Base-by-base conservation (phyloP, 305 asterid genomes). In the Fraxinus sp. region DNA sequence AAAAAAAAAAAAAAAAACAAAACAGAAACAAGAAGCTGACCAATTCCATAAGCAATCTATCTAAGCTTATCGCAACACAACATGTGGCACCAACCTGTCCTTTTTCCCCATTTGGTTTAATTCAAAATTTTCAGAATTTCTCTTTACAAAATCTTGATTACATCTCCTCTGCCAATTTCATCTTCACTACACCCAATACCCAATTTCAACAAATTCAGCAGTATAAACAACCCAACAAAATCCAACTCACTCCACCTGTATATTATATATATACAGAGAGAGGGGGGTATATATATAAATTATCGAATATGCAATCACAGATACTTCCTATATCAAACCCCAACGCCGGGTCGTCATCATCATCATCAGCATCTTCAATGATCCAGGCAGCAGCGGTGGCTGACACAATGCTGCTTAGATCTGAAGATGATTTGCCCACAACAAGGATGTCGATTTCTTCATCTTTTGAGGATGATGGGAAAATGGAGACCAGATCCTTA, bases 311-410 rank as follows among this genome's bases (percentile, higher is more conserved):
- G 97, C 86, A 86, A 80, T 76, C 94, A 4, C 88, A 86, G 18
- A 81, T 89, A 82, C 97, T 93, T 70, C 98, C 97, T 18, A 80
- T 95, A 81, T 87, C 97, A 22, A 87, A 86, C 80, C 93, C 94
- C 70, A 81, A 16, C 59, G 81, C 81, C 66, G 36, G 89, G 18
- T 5, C 39, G 9, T 37, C 43, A 37, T 37, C 43, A 39, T 39
- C 49, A 8, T 5, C 39, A 36, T 39, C 46, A 39, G 46, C 46
- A 9, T 49, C 89, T 14, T 77, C 90, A 71, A 81, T 89, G 83
- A 14, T 82, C 36, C 79, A 83, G n/a, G 26, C 83, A 1, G 75
- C 87, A 24, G 78, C 77, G 22, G 35, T 87, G 59, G 79, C 87
- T 13, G 85, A 85, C 76, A 79, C 90, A 87, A 82, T 89, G 94